Evolutionary conservation across 345 rosid genomes (phyloP), one percentile per base, ranked within the genome.

Genomic region (Lepidium didymum): DNA sequence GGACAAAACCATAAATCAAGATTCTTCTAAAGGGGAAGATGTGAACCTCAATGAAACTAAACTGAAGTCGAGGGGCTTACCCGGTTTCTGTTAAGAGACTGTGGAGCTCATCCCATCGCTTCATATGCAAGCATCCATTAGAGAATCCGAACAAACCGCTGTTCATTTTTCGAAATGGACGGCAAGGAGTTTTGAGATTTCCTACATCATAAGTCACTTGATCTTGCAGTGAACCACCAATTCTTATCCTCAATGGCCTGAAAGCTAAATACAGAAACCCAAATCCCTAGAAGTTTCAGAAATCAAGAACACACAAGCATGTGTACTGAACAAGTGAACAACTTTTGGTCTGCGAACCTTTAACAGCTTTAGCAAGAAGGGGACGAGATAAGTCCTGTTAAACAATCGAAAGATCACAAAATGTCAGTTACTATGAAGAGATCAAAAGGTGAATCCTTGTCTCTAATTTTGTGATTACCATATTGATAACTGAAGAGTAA

Each of bases 161-260:
- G 57, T 77, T 65, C 81, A 74, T 85, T 76, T 78, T 86, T 64
- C 66, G 16, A 51, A 94, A 94, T 31, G 90, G 93, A 74, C 69
- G 85, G 77, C 99, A 93, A 36, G 87, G 92, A 81, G 80, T 62
- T 61, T 70, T 76, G 69, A 78, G 77, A 43, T 61, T 33, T 59
- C 90, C 98, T 3, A 88, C 82, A 74, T 86, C 86, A 60, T 94
- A 94, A 35, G 77, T 55, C 11, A 94, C 96, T 84, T 74, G 96
- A 69, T 94, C 97, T 89, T 94, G 99, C 80, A 94, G 79, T 51
- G 99, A 91, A 59, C 99, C 99, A 18, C 99, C 99, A 7, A 94
- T 75, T 57, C 99, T 84, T 83, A 94, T 82, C 84, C 97, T 87
- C 86, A 91, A 78, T 41, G 69, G 65, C 77, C 64, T 64, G 71